Conservation (phyloP, 1,284 basidiomycete genomes). For the Singerocomus rubriflavus region DNA sequence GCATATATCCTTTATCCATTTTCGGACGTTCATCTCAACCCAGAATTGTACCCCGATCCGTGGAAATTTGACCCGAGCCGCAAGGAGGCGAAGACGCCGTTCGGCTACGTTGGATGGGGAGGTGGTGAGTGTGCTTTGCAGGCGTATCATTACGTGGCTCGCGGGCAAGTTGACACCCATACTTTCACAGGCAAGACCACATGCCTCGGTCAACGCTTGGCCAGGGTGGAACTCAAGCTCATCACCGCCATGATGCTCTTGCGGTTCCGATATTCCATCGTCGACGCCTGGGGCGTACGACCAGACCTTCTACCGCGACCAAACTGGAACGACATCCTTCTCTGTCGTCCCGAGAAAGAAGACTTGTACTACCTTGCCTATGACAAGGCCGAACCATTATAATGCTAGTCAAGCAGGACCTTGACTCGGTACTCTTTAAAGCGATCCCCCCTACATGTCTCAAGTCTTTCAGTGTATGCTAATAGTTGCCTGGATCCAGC, state of each 20-base stretch:
- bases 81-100: conserved; percentile 46
- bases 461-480: conserved; percentile 16
- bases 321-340: conserved; percentile 72
- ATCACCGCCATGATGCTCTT: conserved; percentile 61
- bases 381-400: conserved; percentile 26
- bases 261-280: conserved; percentile 53
- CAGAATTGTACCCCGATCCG: conserved; percentile 65
- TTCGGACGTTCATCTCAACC: conserved; percentile 70
- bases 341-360: conserved; percentile 55
- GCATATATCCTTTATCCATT: conserved; percentile 74
- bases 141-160: conserved; percentile 21
- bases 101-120: conserved; percentile 71
- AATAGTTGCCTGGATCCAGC: conserved; percentile 1
- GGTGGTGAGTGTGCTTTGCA: conserved; percentile 50
- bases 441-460: conserved; percentile 12
- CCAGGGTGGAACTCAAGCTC: conserved; percentile 67
- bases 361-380: conserved; percentile 50
- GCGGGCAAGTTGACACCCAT: conserved; percentile 15
- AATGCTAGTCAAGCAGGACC: conserved; percentile 27
- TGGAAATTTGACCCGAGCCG: conserved; percentile 70
- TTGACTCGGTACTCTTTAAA: conserved; percentile 22
- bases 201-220: conserved; percentile 69
- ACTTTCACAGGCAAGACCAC: conserved; percentile 52
- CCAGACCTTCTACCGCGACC: conserved; percentile 50
- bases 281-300: conserved; percentile 47